Evolutionary conservation across 768 basidiomycete genomes (phyloP).

Genomic region (Lentinula raphanica): DNA sequence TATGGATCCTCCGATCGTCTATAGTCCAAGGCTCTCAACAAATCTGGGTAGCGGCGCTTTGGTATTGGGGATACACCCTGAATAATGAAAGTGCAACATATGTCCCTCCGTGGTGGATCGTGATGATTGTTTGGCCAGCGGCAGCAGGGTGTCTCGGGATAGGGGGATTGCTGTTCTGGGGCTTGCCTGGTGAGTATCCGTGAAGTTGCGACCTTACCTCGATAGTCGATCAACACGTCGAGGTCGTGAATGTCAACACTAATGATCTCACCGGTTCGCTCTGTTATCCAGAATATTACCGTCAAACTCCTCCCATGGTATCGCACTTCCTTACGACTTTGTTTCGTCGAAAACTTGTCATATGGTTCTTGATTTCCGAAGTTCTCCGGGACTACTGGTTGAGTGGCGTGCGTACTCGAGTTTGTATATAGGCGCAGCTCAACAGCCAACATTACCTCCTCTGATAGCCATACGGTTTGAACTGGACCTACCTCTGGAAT

Average conservation of each 20-base stretch:
- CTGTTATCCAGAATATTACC: slow-evolving; percentile 64
- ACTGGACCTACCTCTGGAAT: slow-evolving; percentile 92
- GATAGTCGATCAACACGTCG: too few species aligned
- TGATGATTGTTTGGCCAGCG: slow-evolving; percentile 48
- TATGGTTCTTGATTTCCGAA: slow-evolving; percentile 94
- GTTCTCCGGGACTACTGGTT: slow-evolving; percentile 90
- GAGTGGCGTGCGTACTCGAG: slow-evolving; percentile 57
- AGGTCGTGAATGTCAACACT: background rate
- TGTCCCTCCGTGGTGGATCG: slow-evolving; percentile 70
- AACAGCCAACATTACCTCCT: slow-evolving; percentile 12
- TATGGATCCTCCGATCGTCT: slow-evolving; percentile 89
- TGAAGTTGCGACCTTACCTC: too few species aligned
- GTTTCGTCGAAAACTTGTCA: slow-evolving; percentile 84
- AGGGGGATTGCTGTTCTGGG: slow-evolving; percentile 63
- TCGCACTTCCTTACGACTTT: slow-evolving; percentile 88
- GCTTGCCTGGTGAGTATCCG: slow-evolving; percentile 60
- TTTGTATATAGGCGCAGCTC: background rate
- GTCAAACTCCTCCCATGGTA: slow-evolving; percentile 95
- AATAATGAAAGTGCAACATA: slow-evolving; percentile 48
- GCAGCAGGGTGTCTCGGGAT: slow-evolving; percentile 50
- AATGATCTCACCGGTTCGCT: too few species aligned
- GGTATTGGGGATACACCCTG: slow-evolving; percentile 88
- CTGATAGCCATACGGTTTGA: slow-evolving; percentile 79
- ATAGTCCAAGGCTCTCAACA: slow-evolving; percentile 94
- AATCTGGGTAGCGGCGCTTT: slow-evolving; percentile 86